Evolutionary conservation across 2,329 filamentous ascomycete species (phyloP), one percentile per base, ranked within the genome.

Genomic region (Fusarium mundagurra): DNA sequence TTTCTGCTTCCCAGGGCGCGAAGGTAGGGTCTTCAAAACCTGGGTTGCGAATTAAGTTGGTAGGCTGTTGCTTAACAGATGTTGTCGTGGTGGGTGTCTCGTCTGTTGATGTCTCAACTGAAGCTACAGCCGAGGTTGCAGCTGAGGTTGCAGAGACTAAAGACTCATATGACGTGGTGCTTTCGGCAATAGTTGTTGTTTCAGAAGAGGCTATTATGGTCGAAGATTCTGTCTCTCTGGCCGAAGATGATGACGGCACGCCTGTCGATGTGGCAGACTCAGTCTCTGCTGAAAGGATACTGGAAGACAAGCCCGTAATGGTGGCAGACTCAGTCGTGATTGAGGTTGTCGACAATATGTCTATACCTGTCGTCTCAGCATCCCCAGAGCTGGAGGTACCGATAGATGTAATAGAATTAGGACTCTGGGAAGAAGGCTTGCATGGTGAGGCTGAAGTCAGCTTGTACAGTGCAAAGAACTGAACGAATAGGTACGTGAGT

Each of bases 231-330:
- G 33, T 7, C 18, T 38, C 33, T 22, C 4, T 14, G 6, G 4
- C 12, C 11, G 13, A 9, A 16, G 18, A 3, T 17, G 50, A 27
- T 27, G n/a, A 17, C 1, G 10, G 14, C 14, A 17, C 18, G 7
- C 18, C 5, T 14, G 9, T 36, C n/a, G 33, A 22, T 16, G 33
- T 22, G 24, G 12, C 13, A 54, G n/a, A 27, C 13, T 38, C n/a
- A 0, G 13, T 38, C 13, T 2, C 24, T 10, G 4, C 12, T 8
- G 17, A 34, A 20, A 11, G 11, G 5, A 16, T 9, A 11, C 12
- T 34, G 3, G 31, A 24, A n/a, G 31, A 20, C 6, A 16, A 13
- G 12, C 2, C 5, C 4, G 6, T 20, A 20, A 14, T 11, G 18
- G 13, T 16, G 17, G n/a, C 48, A 34, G 48, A 24, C n/a, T 34